Evolutionary conservation across 768 basidiomycete species (phyloP).

Genomic region (Lanmaoa pseudosensibilis): DNA sequence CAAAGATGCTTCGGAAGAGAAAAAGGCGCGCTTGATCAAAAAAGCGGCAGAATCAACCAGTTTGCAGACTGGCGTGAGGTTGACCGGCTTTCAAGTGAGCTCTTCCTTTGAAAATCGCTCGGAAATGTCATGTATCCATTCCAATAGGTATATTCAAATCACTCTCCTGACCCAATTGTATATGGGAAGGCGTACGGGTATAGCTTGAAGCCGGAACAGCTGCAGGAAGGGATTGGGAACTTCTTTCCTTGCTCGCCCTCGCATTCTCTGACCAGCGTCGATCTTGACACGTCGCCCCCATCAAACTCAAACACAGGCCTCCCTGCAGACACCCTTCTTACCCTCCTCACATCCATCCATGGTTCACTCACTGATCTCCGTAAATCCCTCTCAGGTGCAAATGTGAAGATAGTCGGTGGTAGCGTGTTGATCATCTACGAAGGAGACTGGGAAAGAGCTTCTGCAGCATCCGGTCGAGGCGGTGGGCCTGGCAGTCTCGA

Average conservation of each 20-base stretch:
- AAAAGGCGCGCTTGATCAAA: slow-evolving; percentile 74
- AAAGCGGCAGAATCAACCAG: slow-evolving; percentile 72
- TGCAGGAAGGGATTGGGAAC: slow-evolving; percentile 70
- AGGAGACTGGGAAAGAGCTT: slow-evolving; percentile 47
- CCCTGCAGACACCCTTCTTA: slow-evolving; percentile 50
- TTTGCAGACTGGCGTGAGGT: slow-evolving; percentile 68
- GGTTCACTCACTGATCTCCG: slow-evolving; percentile 53
- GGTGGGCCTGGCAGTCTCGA: slow-evolving; percentile 18
- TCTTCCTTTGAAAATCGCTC: not conserved
- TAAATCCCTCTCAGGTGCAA: slow-evolving; percentile 47
- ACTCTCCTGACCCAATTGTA: slow-evolving; percentile 51
- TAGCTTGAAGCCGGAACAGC: slow-evolving; percentile 62
- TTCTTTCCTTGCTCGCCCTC: slow-evolving; percentile 67
- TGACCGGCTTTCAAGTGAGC: slow-evolving; percentile 90
- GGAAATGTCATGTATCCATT: not conserved
- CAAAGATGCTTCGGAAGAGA: slow-evolving; percentile 62
- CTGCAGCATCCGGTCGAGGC: slow-evolving; percentile 37
- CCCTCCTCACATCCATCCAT: slow-evolving; percentile 56
- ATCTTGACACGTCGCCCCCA: not conserved
- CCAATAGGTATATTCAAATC: slow-evolving; percentile 69
- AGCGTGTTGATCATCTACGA: slow-evolving; percentile 85
- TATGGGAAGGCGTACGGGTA: slow-evolving; percentile 81
- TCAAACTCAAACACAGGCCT: slow-evolving; percentile 45
- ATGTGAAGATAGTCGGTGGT: slow-evolving; percentile 80
- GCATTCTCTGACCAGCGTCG: slow-evolving; percentile 9